Evolutionary conservation across 148 eudicot species (phyloP).

Genomic region (Persicaria tinctoria): DNA sequence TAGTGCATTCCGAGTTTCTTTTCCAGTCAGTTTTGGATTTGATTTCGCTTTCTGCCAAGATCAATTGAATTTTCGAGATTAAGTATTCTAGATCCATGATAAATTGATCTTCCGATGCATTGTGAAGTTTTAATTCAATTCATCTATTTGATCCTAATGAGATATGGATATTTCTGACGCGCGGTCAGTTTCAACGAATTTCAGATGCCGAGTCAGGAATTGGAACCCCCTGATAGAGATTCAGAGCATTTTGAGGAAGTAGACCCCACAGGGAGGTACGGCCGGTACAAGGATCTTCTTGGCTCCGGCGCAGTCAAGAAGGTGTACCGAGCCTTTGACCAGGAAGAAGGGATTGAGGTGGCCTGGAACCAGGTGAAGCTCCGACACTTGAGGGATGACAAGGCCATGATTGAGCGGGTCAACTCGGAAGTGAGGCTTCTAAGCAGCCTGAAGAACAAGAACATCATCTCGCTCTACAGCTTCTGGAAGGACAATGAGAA

Average conservation of each 20-base stretch:
- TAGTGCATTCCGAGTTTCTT: background rate
- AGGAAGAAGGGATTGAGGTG: conserved; percentile 82
- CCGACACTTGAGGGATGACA: conserved; percentile 33
- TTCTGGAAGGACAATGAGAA: conserved; percentile 46
- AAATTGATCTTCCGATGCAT: background rate
- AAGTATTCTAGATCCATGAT: background rate
- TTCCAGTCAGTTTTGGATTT: background rate
- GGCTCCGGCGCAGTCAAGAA: conserved; percentile 66
- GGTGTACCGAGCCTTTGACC: conserved; percentile 77
- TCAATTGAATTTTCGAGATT: background rate
- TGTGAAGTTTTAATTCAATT: background rate
- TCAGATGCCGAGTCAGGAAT: conserved; percentile 29
- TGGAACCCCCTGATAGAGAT: conserved; percentile 32
- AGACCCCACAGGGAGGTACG: conserved; percentile 70
- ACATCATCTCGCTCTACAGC: conserved; percentile 43
- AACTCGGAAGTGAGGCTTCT: conserved; percentile 55
- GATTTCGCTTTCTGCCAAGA: background rate
- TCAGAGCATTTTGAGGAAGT: conserved; percentile 60
- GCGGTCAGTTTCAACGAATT: background rate
- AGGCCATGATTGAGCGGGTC: conserved; percentile 45
- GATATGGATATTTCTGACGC: background rate
- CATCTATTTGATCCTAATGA: background rate
- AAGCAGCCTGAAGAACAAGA: conserved; percentile 44
- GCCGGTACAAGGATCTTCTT: conserved; percentile 60
- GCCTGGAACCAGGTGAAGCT: conserved; percentile 88